These are phyloP conservation scores for Thalassiosira hispida DNA, from an alignment of 352 stramenopile species.

Conservation along the genomic window DNA sequence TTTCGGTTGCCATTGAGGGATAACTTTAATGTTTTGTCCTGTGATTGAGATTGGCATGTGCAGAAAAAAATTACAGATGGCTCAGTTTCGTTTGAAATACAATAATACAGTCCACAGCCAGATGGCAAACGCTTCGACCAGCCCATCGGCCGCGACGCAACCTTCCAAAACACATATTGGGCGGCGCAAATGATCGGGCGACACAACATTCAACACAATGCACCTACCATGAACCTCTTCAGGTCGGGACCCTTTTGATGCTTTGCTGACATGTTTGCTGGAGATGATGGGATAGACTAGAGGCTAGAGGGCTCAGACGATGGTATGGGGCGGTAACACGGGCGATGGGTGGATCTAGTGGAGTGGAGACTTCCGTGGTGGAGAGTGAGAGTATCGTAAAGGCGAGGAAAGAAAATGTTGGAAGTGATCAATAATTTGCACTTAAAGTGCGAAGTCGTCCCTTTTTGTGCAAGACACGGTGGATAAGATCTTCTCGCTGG, in stretches of 20 bases:
- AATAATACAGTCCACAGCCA: neutral
- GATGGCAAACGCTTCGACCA: neutral
- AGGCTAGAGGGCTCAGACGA: too few species aligned
- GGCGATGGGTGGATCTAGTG: too few species aligned
- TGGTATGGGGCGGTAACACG: too few species aligned
- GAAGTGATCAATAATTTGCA: too few species aligned
- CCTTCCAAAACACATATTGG: neutral
- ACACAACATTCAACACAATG: neutral
- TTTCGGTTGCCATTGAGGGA: constrained; percentile 95
- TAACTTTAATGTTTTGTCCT: constrained; percentile 94
- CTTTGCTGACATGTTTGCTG: constrained; percentile 55
- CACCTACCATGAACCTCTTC: constrained; percentile 84
- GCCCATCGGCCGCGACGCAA: neutral
- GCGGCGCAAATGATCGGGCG: neutral
- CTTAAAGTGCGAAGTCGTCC: too few species aligned
- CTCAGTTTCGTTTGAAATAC: too few species aligned
- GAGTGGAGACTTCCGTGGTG: too few species aligned
- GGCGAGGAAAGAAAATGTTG: too few species aligned
- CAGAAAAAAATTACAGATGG: neutral
- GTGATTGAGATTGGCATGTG: neutral
- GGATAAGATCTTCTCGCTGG: too few species aligned
- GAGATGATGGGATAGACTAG: too few species aligned
- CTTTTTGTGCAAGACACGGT: too few species aligned
- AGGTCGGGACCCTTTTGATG: constrained; percentile 82
- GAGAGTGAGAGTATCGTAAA: too few species aligned